phyloP scores from a whole-genome alignment of 1,284 basidiomycete genomes.

The Ceratobasidium sp. region DNA sequence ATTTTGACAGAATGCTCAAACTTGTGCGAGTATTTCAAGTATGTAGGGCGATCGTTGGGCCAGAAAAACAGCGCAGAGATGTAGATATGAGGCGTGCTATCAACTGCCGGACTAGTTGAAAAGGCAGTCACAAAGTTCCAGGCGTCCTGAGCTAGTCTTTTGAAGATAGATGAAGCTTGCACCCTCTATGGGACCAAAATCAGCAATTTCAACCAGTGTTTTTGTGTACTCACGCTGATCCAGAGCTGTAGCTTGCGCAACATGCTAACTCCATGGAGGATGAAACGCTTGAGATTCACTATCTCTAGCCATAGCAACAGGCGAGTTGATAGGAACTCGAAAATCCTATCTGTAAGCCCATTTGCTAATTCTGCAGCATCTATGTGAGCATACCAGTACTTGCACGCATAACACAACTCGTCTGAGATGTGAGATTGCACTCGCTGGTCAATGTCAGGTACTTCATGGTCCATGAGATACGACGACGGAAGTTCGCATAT shows the following conservation, averaged over 20 bases:
- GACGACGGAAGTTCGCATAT: slow-evolving; percentile 6
- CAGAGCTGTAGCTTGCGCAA: not conserved
- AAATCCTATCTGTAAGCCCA: not conserved
- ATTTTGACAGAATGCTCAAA: too few relatives aligned
- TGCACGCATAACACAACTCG: not conserved
- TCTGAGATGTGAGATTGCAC: not conserved
- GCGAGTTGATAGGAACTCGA: not conserved
- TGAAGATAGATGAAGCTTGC: not conserved
- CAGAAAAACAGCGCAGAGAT: not conserved
- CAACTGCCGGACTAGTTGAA: not conserved
- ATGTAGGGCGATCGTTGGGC: not conserved
- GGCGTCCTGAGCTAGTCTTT: not conserved
- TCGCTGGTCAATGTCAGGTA: not conserved
- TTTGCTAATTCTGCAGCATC: not conserved
- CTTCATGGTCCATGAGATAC: not conserved
- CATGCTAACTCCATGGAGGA: not conserved
- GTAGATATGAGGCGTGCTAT: slow-evolving; percentile 9
- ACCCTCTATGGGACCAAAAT: too few relatives aligned
- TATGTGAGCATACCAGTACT: not conserved
- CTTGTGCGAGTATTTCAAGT: not conserved
- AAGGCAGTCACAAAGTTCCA: not conserved
- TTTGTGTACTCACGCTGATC: too few relatives aligned
- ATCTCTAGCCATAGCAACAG: slow-evolving; percentile 10
- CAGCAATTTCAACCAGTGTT: too few relatives aligned
- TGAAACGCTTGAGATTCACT: not conserved